Conservation (phyloP, 2,329 filamentous ascomycete species). For the Amphichorda felina region DNA sequence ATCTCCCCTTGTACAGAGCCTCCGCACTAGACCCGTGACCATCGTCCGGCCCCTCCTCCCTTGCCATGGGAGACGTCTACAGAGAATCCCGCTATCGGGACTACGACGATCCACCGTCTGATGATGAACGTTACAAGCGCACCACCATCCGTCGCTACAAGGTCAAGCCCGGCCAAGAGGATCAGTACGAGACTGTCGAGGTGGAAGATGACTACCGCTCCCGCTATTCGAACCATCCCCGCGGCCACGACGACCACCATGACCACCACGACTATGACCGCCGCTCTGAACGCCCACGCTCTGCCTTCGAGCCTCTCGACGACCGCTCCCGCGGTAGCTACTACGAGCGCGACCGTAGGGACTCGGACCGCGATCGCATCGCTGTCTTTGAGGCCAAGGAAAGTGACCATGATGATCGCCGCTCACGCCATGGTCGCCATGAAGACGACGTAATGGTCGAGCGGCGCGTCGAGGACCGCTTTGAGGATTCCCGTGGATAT, state of each 20-base stretch:
- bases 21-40: too few species aligned
- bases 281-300: slow-evolving; percentile 37
- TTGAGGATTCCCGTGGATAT: slow-evolving; percentile 29
- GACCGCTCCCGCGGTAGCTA: slow-evolving; percentile 16
- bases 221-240: slow-evolving; percentile 25
- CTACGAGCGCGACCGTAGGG: slow-evolving; percentile 30
- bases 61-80: slow-evolving; percentile 22
- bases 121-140: slow-evolving; percentile 32
- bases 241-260: slow-evolving; percentile 25
- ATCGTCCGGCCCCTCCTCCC: too few species aligned
- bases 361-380: slow-evolving; percentile 15
- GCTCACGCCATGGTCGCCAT: slow-evolving; percentile 25
- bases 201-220: slow-evolving; percentile 33
- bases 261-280: slow-evolving; percentile 31
- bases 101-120: slow-evolving; percentile 18
- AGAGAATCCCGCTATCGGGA: slow-evolving; percentile 15
- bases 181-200: slow-evolving; percentile 28
- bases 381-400: slow-evolving; percentile 22
- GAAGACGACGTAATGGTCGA: slow-evolving; percentile 43
- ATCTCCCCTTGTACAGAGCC: too few species aligned
- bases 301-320: slow-evolving; percentile 31
- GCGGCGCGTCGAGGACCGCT: slow-evolving; percentile 37
- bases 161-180: slow-evolving; percentile 27
- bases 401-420: slow-evolving; percentile 29
- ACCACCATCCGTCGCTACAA: slow-evolving; percentile 43